Evolutionary conservation across 1,284 basidiomycete genomes (phyloP).

Genomic region (Vanrija sp.): DNA sequence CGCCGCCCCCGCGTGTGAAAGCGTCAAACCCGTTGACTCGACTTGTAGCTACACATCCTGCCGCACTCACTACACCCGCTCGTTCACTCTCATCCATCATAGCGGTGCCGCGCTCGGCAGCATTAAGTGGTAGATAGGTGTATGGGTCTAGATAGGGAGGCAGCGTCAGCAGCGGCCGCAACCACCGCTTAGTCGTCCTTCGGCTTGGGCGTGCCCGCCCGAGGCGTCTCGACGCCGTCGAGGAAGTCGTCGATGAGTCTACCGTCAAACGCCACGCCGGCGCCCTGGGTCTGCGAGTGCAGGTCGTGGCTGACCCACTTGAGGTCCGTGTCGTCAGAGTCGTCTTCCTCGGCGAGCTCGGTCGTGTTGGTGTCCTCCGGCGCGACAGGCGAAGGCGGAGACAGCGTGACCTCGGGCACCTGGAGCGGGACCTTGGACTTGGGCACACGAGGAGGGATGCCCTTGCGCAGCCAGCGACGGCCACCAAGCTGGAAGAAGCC

Average conservation of each 20-base stretch:
- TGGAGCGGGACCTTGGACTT: constrained; percentile 24
- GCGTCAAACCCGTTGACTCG: no score
- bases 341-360: constrained; percentile 1
- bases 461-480: constrained; percentile 22
- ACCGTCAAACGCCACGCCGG: constrained; percentile 2
- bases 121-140: not conserved
- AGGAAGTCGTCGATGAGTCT: constrained; percentile 10
- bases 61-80: no score
- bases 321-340: constrained; percentile 13
- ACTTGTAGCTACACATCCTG: no score
- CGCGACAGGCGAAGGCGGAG: constrained; percentile 24
- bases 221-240: constrained; percentile 2
- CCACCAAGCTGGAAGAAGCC: constrained; percentile 44
- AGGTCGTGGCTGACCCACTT: constrained; percentile 19
- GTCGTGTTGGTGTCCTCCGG: not conserved
- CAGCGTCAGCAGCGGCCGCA: constrained; percentile 1
- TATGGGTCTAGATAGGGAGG: no score
- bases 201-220: constrained; percentile 5
- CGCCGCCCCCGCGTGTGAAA: no score
- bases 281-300: not conserved
- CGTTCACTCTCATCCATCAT: no score
- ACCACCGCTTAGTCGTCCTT: constrained; percentile 7
- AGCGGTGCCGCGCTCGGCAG: no score
- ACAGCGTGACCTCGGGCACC: constrained; percentile 22
- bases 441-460: constrained; percentile 15